These are phyloP conservation scores for Neltuma alba DNA, from an alignment of 306 rosid genomes.

Conservation along the genomic window DNA sequence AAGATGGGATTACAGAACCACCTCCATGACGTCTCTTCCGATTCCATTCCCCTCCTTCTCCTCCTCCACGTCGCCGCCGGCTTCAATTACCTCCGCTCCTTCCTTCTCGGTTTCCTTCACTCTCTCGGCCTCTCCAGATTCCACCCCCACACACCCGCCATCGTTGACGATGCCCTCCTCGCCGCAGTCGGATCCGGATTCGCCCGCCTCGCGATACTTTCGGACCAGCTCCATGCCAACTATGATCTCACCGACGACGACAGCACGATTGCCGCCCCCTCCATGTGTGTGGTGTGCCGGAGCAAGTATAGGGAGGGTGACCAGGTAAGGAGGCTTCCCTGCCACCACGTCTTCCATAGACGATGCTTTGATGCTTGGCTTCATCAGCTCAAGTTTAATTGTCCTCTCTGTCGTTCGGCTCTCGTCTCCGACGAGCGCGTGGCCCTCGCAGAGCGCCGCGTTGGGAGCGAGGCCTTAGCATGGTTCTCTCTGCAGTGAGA, in stretches of 20 bases:
- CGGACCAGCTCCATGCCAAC: constrained; percentile 75
- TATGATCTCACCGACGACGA: constrained; percentile 40
- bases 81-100: constrained; percentile 58
- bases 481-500: constrained; percentile 66
- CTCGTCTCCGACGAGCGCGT: constrained; percentile 59
- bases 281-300: constrained; percentile 71
- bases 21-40: constrained; percentile 80
- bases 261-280: constrained; percentile 13
- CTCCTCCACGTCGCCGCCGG: constrained; percentile 63
- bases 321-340: constrained; percentile 67
- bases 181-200: constrained; percentile 69
- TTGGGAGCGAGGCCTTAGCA: constrained; percentile 51
- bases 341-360: constrained; percentile 84
- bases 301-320: constrained; percentile 55
- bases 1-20: constrained; percentile 80
- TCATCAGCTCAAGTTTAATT: constrained; percentile 69
- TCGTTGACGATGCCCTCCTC: constrained; percentile 46
- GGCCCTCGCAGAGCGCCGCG: constrained; percentile 48
- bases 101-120: constrained; percentile 47
- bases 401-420: constrained; percentile 82
- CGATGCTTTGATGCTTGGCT: constrained; percentile 87
- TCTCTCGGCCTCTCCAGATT: constrained; percentile 52
- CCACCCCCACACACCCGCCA: constrained; percentile 24
- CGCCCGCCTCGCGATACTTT: constrained; percentile 59
- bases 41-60: constrained; percentile 73